These are phyloP conservation scores for Hericium rajendrae DNA, from an alignment of 768 basidiomycete species.

Conservation along the genomic window DNA sequence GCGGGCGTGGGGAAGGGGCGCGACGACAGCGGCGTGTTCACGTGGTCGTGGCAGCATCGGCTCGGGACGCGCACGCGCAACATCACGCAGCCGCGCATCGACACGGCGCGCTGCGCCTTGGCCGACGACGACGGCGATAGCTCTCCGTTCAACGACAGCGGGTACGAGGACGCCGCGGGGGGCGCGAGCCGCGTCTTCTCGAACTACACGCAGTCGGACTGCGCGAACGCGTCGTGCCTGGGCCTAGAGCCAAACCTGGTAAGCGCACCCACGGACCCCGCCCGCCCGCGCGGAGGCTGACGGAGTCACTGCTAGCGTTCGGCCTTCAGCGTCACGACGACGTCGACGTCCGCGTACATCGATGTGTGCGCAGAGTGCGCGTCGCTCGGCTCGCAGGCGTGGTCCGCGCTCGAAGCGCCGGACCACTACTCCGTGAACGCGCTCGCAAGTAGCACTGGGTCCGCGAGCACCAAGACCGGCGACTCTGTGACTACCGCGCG, in stretches of 20 bases:
- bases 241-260: conserved; percentile 1
- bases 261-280: background rate
- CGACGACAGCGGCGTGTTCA: conserved; percentile 10
- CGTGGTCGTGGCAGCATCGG: conserved; percentile 13
- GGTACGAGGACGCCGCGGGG: conserved; percentile 1
- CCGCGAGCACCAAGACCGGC: conserved; percentile 1
- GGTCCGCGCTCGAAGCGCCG: background rate
- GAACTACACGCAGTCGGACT: conserved; percentile 3
- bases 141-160: conserved; percentile 3
- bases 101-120: background rate
- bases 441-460: conserved; percentile 2
- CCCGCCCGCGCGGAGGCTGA: no score
- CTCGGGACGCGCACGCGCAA: conserved; percentile 3
- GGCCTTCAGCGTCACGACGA: conserved; percentile 27
- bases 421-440: conserved; percentile 10
- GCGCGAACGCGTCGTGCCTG: background rate
- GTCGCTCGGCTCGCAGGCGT: background rate
- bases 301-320: conserved; percentile 16
- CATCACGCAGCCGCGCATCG: background rate
- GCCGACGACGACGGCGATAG: background rate
- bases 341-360: conserved; percentile 26
- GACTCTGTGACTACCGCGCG: background rate
- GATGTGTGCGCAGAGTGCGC: conserved; percentile 14
- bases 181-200: conserved; percentile 6
- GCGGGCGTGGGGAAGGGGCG: background rate